Base-by-base conservation (phyloP, 331 rosid genomes). In the Dryas integrifolia region DNA sequence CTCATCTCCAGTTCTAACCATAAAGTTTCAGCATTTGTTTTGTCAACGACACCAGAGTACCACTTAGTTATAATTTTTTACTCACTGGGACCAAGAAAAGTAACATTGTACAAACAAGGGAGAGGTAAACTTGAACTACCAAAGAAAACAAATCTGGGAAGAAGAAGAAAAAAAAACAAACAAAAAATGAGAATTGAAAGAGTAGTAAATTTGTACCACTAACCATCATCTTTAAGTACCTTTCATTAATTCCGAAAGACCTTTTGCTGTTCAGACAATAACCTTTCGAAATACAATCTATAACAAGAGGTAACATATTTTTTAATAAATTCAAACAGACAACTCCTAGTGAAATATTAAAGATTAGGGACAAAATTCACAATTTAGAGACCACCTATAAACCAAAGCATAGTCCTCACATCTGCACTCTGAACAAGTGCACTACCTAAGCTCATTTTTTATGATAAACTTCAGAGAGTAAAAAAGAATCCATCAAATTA, bases 401-500 rank as follows among this genome's bases (percentile, higher is more conserved):
- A 58, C 9, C 63, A 58, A 58, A 55, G 59, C 63, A 58, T 7
- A 24, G 63, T 58, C 43, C 63, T 58, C 63, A 2, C 63, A 58
- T 26, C 63, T 58, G 63, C 63, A 58, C 39, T 58, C 63, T 58
- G 8, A 58, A 58, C 63, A 58, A 9, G 40, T 58, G 26, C 63
- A 58, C 26, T 58, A 6, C 41, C 43, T 24, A 26, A 58, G 15
- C 16, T 58, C 63, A 50, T 50, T 50, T 50, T 50, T 1, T 11
- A 50, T 50, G 55, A 50, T 15, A 13, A 15, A 50, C 0, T 13
- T 50, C 55, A 50, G 55, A 50, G 55, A 13, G 12, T 49, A 50
- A 50, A 50, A 50, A 50, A 50, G n/a, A 50, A 50, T 50, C 16
- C 55, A 50, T 16, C 2, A 50, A 2, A 13, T 26, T 26, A 26